These are phyloP conservation scores for Scalesia atractyloides DNA, from an alignment of 129 eudicot species.

Conservation along the genomic window DNA sequence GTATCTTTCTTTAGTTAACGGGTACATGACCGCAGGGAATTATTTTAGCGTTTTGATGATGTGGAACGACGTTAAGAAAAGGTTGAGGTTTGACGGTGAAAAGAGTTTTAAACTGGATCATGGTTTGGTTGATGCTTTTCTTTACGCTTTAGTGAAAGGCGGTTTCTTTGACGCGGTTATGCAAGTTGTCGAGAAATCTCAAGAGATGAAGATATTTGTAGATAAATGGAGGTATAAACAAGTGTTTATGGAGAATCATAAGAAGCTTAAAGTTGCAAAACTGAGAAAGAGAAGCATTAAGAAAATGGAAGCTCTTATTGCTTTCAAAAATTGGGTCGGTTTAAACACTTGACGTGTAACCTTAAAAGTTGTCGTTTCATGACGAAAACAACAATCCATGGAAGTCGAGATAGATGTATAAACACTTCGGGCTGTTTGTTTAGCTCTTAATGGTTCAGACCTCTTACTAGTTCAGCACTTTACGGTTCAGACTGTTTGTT, in stretches of 20 bases:
- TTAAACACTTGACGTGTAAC: conserved; percentile 44
- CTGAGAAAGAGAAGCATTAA: conserved; percentile 63
- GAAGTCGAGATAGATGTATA: conserved; percentile 11
- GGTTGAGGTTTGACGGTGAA: conserved; percentile 45
- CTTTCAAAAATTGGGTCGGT: conserved; percentile 96
- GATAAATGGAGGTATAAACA: conserved; percentile 98
- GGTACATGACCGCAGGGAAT: conserved; percentile 57
- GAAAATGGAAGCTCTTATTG: conserved; percentile 89
- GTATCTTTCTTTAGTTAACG: conserved; percentile 80
- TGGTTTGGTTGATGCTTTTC: conserved; percentile 85
- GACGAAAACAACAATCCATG: not conserved
- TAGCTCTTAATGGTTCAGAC: no score
- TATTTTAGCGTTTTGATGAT: conserved; percentile 84
- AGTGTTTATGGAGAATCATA: conserved; percentile 95
- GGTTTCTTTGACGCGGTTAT: conserved; percentile 95
- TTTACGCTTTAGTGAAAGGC: conserved; percentile 90
- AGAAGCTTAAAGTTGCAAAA: conserved; percentile 73
- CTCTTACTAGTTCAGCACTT: no score
- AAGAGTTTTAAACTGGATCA: conserved; percentile 56
- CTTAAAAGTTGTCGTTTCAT: not conserved
- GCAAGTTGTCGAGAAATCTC: conserved; percentile 91
- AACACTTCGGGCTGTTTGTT: no score
- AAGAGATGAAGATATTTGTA: conserved; percentile 81
- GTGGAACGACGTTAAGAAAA: conserved; percentile 89
- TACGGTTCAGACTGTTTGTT: no score